Base-by-base conservation (phyloP, 441 rosid genomes). In the Pelargonium myrrhifolium region DNA sequence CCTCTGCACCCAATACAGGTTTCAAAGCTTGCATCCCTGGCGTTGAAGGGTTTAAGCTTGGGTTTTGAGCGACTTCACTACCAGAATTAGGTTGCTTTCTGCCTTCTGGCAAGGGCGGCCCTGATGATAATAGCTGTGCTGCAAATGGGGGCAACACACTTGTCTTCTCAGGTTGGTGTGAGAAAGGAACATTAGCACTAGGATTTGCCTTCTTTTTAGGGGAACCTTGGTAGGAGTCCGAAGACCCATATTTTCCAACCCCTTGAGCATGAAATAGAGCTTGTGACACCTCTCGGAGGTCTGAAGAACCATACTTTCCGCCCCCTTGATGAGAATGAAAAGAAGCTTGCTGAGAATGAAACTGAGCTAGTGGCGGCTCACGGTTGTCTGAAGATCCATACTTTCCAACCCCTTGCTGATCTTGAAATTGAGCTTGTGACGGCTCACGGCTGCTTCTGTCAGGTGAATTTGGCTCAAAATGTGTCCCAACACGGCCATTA, bases 401-500 rank as follows among this genome's bases (percentile, higher is more conserved):
- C 20, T 18, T 15, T 17, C 60, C 60, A 15, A 12, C 3, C 60
- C 60, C 60, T 55, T 55, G 60, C 26, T 55, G 60, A 55, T 22
- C 9, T 6, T 55, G 60, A 18, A 55, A 55, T 26, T 55, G 60
- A 55, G 26, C 11, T 7, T 7, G 24, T 20, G 60, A 55, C 8
- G 18, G 12, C 60, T 55, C 60, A 24, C 24, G 60, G 60, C 60
- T 55, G 60, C 85, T 89, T 64, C 76, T 81, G 53, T 88, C 90
- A 40, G 77, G 70, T 3, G 74, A 73, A 74, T 71, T 76, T 39
- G 69, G 62, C 69, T 87, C 91, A 9, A 73, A 73, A 22, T 78
- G 72, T 39, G 75, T 45, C 75, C 73, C 49, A 60, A 22, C 60
- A 66, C 76, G 85, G 55, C 86, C 87, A 72, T 78, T 87, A 74